Evolutionary conservation across 2,329 filamentous ascomycete species (phyloP).

Genomic region (Colletotrichum sublineola): DNA sequence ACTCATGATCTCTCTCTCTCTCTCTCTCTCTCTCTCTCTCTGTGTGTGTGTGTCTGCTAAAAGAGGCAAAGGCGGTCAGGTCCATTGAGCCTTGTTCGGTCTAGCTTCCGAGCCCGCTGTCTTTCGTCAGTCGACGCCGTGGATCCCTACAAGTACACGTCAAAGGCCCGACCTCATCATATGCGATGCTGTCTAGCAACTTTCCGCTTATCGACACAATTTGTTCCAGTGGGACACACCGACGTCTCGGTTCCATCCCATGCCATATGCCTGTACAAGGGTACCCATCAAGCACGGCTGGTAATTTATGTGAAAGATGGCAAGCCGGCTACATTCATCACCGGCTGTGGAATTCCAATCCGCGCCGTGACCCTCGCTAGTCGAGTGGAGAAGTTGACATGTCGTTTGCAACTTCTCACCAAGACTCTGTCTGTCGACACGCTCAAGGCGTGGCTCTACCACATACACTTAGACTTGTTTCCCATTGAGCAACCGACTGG

Average conservation of each 20-base stretch:
- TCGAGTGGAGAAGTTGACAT: constrained; percentile 4
- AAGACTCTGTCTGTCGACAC: background rate
- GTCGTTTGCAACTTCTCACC: constrained; percentile 7
- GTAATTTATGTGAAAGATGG: background rate
- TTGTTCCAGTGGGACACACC: background rate
- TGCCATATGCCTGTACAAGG: constrained; percentile 5
- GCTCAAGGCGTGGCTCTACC: constrained; percentile 16
- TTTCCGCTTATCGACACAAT: background rate
- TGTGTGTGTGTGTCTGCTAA: no score
- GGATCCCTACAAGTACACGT: background rate
- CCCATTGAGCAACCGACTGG: constrained; percentile 21
- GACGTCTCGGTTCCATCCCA: constrained; percentile 1
- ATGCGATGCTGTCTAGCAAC: background rate
- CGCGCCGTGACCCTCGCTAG: constrained; percentile 7
- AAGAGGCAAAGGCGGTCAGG: background rate
- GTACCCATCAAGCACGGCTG: constrained; percentile 1
- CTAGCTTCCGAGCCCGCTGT: background rate
- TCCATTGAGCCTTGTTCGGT: background rate
- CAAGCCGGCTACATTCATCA: background rate
- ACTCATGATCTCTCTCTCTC: background rate
- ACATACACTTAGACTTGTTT: background rate
- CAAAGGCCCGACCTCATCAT: background rate
- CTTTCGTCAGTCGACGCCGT: background rate
- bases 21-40: background rate
- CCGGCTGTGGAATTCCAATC: constrained; percentile 15